Conservation (phyloP, 2,329 filamentous ascomycete species). For the Pseudogymnoascus destructans region DNA sequence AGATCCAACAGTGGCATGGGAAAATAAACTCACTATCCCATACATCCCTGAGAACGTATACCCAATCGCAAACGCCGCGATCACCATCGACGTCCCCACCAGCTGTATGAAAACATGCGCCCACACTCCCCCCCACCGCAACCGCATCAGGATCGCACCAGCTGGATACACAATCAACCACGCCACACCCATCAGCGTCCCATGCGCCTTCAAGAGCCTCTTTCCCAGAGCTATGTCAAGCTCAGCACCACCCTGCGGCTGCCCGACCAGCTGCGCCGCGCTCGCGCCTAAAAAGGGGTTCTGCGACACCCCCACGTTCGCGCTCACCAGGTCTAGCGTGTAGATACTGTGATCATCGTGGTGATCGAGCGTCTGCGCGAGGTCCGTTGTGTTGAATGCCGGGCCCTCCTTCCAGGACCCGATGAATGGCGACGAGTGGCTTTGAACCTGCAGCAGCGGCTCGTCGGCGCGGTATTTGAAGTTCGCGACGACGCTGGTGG, state of each 20-base stretch:
- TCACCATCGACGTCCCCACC: slow-evolving; percentile 42
- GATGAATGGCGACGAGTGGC: background rate
- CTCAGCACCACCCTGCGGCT: background rate
- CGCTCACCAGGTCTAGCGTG: background rate
- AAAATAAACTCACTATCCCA: slow-evolving; percentile 30
- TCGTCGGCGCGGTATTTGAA: background rate
- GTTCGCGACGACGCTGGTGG: background rate
- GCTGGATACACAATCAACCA: slow-evolving; percentile 47
- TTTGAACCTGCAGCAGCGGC: background rate
- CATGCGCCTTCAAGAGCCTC: slow-evolving; percentile 32
- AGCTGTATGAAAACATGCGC: slow-evolving; percentile 44
- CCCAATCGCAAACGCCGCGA: slow-evolving; percentile 46
- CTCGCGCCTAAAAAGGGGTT: background rate
- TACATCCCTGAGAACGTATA: slow-evolving; percentile 33
- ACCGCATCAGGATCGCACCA: slow-evolving; percentile 46
- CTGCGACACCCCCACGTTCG: background rate
- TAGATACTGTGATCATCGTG: background rate
- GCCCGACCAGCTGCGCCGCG: background rate
- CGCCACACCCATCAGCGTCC: slow-evolving; percentile 46
- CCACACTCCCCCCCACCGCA: slow-evolving; percentile 19
- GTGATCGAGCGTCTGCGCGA: background rate
- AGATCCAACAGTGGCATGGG: background rate
- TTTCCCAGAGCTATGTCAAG: background rate
- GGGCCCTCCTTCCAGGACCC: background rate
- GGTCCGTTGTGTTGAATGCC: background rate